Evolutionary conservation across 352 stramenopile species (phyloP).

Genomic region (Pythium sp.): DNA sequence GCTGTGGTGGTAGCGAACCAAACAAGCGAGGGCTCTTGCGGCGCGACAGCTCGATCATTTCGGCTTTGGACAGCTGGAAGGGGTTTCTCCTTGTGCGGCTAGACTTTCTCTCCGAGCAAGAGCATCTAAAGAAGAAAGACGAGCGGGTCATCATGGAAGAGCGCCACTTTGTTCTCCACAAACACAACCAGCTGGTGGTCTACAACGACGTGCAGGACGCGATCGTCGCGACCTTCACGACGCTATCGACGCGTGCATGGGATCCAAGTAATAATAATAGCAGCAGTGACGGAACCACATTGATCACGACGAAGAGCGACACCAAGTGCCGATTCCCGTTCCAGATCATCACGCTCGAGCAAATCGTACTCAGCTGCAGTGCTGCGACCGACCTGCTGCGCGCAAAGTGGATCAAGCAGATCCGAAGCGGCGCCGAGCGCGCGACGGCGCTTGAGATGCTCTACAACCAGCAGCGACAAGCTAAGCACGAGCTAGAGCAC

Average conservation of each 20-base stretch:
- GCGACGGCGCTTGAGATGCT: slow-evolving; percentile 52
- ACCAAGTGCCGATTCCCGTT: slow-evolving; percentile 50
- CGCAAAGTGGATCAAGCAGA: slow-evolving; percentile 66
- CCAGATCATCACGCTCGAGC: slow-evolving; percentile 64
- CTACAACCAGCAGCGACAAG: slow-evolving; percentile 43
- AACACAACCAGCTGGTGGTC: slow-evolving; percentile 49
- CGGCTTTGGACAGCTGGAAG: background rate
- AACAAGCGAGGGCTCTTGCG: background rate
- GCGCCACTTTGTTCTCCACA: slow-evolving; percentile 41
- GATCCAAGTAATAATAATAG: slow-evolving; percentile 9
- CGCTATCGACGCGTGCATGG: slow-evolving; percentile 48
- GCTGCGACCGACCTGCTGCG: slow-evolving; percentile 53
- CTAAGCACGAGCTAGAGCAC: slow-evolving; percentile 1
- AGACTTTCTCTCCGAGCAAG: slow-evolving; percentile 26
- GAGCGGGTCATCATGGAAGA: slow-evolving; percentile 37
- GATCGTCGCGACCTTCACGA: slow-evolving; percentile 33
- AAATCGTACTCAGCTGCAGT: slow-evolving; percentile 60
- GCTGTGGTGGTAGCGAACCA: too few species aligned
- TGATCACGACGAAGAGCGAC: slow-evolving; percentile 19
- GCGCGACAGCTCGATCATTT: slow-evolving; percentile 7
- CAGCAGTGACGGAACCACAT: slow-evolving; percentile 13
- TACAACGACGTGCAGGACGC: slow-evolving; percentile 29
- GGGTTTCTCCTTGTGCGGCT: slow-evolving; percentile 36
- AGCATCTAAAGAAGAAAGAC: slow-evolving; percentile 25
- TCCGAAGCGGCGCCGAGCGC: slow-evolving; percentile 50